A percentile compares a stretch with the other conserved stretches of the same genome.
Evolutionary conservation across 495 filamentous ascomycete genomes (phyloP).

Genomic region (Aspergillus affinis): DNA sequence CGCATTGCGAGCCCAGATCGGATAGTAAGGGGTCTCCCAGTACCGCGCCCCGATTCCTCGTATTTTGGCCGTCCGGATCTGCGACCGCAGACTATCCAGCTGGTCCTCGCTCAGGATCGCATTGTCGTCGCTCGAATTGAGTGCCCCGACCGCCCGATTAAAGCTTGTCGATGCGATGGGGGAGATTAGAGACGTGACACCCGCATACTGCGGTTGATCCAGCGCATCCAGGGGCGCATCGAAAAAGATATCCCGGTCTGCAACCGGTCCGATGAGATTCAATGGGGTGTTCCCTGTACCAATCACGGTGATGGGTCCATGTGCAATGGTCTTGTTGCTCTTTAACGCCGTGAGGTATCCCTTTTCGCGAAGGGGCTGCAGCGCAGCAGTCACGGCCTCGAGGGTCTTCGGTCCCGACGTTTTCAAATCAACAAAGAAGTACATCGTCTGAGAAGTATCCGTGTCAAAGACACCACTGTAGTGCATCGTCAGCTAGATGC

Average conservation of each 20-base stretch:
- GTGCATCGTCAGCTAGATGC: neutral
- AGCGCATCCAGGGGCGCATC: conserved; percentile 57
- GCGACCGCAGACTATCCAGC: conserved; percentile 54
- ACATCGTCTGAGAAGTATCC: conserved; percentile 58
- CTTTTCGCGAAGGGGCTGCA: conserved; percentile 62
- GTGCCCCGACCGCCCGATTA: conserved; percentile 36
- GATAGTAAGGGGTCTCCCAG: conserved; percentile 74
- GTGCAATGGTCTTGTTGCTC: conserved; percentile 43
- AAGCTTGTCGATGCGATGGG: conserved; percentile 55
- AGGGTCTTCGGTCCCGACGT: conserved; percentile 50
- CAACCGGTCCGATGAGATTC: conserved; percentile 51
- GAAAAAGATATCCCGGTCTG: conserved; percentile 60
- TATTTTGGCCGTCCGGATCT: conserved; percentile 60
- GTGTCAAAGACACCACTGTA: conserved; percentile 48
- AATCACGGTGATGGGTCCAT: conserved; percentile 70
- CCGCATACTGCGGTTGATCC: conserved; percentile 35
- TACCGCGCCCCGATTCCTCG: conserved; percentile 68
- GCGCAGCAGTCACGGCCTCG: conserved; percentile 57
- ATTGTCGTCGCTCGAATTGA: conserved; percentile 28
- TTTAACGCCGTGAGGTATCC: conserved; percentile 61
- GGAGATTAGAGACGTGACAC: conserved; percentile 47
- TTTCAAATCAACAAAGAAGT: conserved; percentile 75
- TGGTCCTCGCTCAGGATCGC: conserved; percentile 48
- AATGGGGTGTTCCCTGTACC: conserved; percentile 79
- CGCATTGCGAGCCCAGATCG: conserved; percentile 58